phyloP scores from a whole-genome alignment of 805 yeast species.

The Suhomyces canberraensis region DNA sequence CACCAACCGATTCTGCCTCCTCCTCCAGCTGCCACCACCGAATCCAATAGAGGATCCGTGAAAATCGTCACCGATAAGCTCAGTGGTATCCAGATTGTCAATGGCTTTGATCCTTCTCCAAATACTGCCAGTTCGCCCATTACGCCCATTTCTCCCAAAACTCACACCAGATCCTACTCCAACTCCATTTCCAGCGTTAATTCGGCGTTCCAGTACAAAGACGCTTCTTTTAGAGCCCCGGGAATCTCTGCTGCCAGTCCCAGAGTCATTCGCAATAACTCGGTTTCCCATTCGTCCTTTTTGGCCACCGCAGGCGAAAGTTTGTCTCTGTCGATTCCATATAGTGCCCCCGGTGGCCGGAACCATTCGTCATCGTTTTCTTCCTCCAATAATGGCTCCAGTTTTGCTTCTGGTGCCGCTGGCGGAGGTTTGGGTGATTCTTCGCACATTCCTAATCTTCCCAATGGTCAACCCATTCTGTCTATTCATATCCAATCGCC shows the following conservation, averaged over 20 bases:
- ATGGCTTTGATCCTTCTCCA: slow-evolving; percentile 7
- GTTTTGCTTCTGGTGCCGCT: slow-evolving; percentile 4
- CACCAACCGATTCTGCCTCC: not conserved
- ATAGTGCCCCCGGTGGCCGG: slow-evolving; percentile 67
- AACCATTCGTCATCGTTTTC: slow-evolving; percentile 14
- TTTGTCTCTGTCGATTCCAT: slow-evolving; percentile 62
- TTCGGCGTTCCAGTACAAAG: slow-evolving; percentile 13
- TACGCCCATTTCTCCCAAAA: slow-evolving; percentile 11
- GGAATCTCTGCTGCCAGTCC: slow-evolving; percentile 29
- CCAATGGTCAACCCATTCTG: slow-evolving; percentile 55
- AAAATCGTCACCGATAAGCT: slow-evolving; percentile 4
- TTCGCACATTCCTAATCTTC: slow-evolving; percentile 46
- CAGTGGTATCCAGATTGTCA: slow-evolving; percentile 2
- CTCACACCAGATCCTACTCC: slow-evolving; percentile 10
- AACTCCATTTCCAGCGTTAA: slow-evolving; percentile 10
- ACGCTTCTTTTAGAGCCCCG: slow-evolving; percentile 20
- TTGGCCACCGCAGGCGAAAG: slow-evolving; percentile 30
- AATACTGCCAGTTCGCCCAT: slow-evolving; percentile 4
- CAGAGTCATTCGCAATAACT: slow-evolving; percentile 39
- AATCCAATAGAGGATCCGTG: slow-evolving; percentile 1
- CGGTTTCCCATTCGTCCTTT: slow-evolving; percentile 39
- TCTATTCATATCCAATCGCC: slow-evolving; percentile 74
- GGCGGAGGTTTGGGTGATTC: slow-evolving; percentile 5
- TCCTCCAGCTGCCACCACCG: slow-evolving; percentile 1
- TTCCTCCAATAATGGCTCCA: slow-evolving; percentile 41